Percentiles rank a stretch among this genome's conserved stretches.
Evolutionary conservation across 352 stramenopile species (phyloP).

Genomic region (Globisporangium perplexum): DNA sequence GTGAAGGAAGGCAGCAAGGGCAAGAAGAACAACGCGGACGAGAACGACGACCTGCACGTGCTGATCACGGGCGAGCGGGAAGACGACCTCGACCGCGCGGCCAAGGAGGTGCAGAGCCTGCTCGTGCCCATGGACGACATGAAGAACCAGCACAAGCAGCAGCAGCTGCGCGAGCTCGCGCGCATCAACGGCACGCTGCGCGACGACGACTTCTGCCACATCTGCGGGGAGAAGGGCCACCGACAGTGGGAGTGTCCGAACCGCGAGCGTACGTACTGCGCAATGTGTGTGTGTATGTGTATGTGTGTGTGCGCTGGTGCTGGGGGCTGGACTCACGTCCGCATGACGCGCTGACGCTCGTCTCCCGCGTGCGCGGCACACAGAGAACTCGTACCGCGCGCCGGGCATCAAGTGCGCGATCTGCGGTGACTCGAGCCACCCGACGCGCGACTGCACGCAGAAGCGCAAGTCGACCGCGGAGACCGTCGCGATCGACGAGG

Average conservation of each 20-base stretch:
- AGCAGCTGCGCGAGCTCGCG: constrained; percentile 97
- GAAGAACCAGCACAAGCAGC: constrained; percentile 97
- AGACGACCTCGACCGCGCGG: constrained; percentile 80
- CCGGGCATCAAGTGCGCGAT: constrained; percentile 96
- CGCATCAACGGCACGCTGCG: constrained; percentile 98
- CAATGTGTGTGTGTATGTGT: constrained; percentile 14
- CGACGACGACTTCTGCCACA: constrained; percentile 96
- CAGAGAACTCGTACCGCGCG: constrained; percentile 57
- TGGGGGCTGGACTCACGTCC: too few species aligned
- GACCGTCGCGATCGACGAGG: constrained; percentile 74
- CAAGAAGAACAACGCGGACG: constrained; percentile 88
- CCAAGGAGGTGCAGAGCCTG: constrained; percentile 86
- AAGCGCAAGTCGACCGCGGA: constrained; percentile 72
- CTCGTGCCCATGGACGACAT: constrained; percentile 90
- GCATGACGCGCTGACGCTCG: too few species aligned
- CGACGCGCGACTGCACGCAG: constrained; percentile 95
- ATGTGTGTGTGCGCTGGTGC: too few species aligned
- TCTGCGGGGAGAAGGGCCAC: constrained; percentile 98
- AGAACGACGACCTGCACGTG: constrained; percentile 96
- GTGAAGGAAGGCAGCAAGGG: constrained; percentile 97
- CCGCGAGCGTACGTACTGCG: constrained; percentile 66
- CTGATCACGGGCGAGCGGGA: constrained; percentile 91
- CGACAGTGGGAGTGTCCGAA: constrained; percentile 96
- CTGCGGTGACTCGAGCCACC: constrained; percentile 97
- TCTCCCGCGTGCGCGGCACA: too few species aligned